These are phyloP conservation scores for Fusarium poae DNA, from an alignment of 2,329 filamentous ascomycete genomes.

Conservation along the genomic window DNA sequence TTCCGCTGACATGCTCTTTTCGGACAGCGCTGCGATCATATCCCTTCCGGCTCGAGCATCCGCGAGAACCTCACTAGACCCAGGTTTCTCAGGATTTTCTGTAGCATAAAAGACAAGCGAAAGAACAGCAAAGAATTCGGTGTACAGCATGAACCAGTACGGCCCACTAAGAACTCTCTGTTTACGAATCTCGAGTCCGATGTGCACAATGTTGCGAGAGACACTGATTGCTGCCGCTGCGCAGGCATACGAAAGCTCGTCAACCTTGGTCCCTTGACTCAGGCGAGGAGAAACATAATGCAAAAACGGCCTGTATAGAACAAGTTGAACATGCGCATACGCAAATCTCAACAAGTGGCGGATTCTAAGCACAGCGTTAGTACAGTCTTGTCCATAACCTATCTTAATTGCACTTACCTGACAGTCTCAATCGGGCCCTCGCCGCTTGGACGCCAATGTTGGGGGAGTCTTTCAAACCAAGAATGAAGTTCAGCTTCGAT, in stretches of 20 bases:
- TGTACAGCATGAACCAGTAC: constrained; percentile 90
- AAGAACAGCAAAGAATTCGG: constrained; percentile 84
- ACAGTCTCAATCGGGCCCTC: constrained; percentile 81
- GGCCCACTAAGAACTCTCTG: constrained; percentile 81
- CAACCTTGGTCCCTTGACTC: constrained; percentile 69
- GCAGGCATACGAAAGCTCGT: constrained; percentile 83
- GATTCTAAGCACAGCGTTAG: constrained; percentile 57
- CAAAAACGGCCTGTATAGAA: constrained; percentile 85
- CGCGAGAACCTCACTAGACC: constrained; percentile 82
- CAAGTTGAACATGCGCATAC: constrained; percentile 86
- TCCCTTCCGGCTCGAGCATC: constrained; percentile 89
- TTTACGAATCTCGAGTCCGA: constrained; percentile 81
- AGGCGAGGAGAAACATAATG: constrained; percentile 81
- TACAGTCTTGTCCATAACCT: not conserved
- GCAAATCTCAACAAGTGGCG: constrained; percentile 82
- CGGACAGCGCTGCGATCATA: constrained; percentile 81
- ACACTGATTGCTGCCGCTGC: constrained; percentile 72
- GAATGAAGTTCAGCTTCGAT: constrained; percentile 73
- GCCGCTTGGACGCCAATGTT: constrained; percentile 81
- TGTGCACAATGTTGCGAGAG: constrained; percentile 81
- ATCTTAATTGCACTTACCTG: constrained; percentile 66
- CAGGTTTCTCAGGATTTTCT: constrained; percentile 81
- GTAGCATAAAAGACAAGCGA: constrained; percentile 84
- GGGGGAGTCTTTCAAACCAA: constrained; percentile 77
- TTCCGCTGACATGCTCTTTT: constrained; percentile 89